Evolutionary conservation across 495 filamentous ascomycete genomes (phyloP).

Genomic region (Penicillium ucsense): DNA sequence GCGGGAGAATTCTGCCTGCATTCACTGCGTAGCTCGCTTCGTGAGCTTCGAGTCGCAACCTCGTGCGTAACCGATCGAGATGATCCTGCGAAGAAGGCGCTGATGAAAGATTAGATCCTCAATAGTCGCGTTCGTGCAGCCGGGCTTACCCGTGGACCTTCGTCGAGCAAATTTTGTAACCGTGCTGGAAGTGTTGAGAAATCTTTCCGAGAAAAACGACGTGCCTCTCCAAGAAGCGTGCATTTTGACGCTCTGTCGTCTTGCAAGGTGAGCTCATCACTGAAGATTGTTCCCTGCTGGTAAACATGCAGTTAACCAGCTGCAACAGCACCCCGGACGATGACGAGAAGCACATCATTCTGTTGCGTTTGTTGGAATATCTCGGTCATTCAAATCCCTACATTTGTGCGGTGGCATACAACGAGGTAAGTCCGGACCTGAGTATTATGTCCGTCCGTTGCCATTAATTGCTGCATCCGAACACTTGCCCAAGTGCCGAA

Average conservation of each 20-base stretch:
- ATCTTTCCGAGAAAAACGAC: constrained; percentile 54
- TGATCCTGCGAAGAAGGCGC: neutral
- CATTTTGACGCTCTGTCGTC: constrained; percentile 72
- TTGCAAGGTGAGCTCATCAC: constrained; percentile 48
- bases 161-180: constrained; percentile 55
- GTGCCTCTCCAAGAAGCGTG: constrained; percentile 68
- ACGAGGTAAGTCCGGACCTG: constrained; percentile 47
- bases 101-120: constrained; percentile 40
- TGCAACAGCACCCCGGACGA: constrained; percentile 48
- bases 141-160: constrained; percentile 32
- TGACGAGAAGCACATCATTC: constrained; percentile 74
- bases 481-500: neutral
- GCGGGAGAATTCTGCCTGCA: constrained; percentile 74
- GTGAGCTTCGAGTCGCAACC: constrained; percentile 78
- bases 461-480: too few species aligned
- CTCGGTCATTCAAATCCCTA: constrained; percentile 75
- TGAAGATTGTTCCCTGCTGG: neutral
- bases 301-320: neutral
- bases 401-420: constrained; percentile 68
- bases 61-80: constrained; percentile 32
- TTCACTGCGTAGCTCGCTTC: constrained; percentile 68
- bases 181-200: constrained; percentile 58
- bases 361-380: constrained; percentile 76
- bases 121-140: constrained; percentile 54
- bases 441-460: too few species aligned